Evolutionary conservation across 176 grass and related monocot species (phyloP), one percentile per base, ranked within the genome.

Genomic region (Tillandsia leiboldiana): DNA sequence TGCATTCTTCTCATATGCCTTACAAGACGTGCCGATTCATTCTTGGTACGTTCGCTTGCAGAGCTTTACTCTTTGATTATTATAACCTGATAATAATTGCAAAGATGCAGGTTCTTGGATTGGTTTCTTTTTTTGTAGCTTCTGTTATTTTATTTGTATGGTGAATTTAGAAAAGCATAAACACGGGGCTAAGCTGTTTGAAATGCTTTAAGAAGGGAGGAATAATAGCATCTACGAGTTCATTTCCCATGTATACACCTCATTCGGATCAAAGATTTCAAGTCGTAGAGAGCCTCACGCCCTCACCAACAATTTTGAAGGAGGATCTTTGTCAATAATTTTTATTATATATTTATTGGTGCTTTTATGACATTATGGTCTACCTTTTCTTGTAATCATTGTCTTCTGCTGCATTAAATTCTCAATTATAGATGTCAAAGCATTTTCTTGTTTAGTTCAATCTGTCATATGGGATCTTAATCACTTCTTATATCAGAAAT

Each of bases 21-120:
- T 97, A 92, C 76, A 86, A 90, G 65, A 71, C 84, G 42, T 97
- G 94, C 86, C 78, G 79, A 53, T 97, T 92, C 80, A 92, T 97
- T 78, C 86, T 97, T 65, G 94, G 94, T 97, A 92, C 63, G 79
- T 62, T 85, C 24, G 20, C 13, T 13, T 17, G 80, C 70, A 15
- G 28, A 56, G 61, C 63, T 18, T 71, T 70, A 50, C 24, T 74
- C 1, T 49, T 42, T 56, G 11, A 50, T 51, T 23, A 63, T 63
- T 65, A 15, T 76, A 72, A 48, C n/a, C 61, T 2, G 53, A 54
- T 13, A 59, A 49, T 50, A 58, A 51, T 52, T 59, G 12, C 12
- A 59, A 42, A 59, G 13, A 59, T 15, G 22, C 14, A 59, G 6
- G 14, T 59, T 59, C 20, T 18, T 59, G 54, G n/a, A n/a, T 18